Evolutionary conservation across 1,139 yeast species (phyloP).

Genomic region (Spathaspora jeffriesii): DNA sequence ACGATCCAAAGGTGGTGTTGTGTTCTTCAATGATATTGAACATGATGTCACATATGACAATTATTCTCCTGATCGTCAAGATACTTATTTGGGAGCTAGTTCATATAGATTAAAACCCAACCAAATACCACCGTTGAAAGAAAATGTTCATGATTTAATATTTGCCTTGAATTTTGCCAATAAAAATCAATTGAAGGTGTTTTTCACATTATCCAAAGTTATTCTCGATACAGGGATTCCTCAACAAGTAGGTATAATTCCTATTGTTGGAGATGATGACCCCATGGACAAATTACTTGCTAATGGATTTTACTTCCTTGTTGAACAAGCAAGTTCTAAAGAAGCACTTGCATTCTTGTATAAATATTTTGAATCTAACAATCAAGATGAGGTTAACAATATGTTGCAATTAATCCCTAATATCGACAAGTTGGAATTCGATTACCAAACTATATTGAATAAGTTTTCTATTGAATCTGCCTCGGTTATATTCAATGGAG

Average conservation of each 20-base stretch:
- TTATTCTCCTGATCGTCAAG: conserved; percentile 44
- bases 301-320: conserved; percentile 32
- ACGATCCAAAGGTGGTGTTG: conserved; percentile 41
- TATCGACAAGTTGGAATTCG: conserved; percentile 19
- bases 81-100: conserved; percentile 32
- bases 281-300: conserved; percentile 31
- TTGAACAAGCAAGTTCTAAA: conserved; percentile 26
- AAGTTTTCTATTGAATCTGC: conserved; percentile 48
- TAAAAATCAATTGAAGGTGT: conserved; percentile 43
- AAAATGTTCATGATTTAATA: conserved; percentile 76
- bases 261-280: conserved; percentile 39
- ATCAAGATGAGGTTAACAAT: conserved; percentile 24
- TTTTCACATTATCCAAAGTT: conserved; percentile 50
- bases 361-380: conserved; percentile 30
- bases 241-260: conserved; percentile 80
- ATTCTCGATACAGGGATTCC: conserved; percentile 64
- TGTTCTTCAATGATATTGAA: conserved; percentile 80
- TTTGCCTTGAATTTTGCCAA: conserved; percentile 68
- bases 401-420: conserved; percentile 16
- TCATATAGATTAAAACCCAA: conserved; percentile 43
- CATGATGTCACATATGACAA: conserved; percentile 54
- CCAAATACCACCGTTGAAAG: conserved; percentile 67
- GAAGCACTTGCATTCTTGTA: conserved; percentile 46
- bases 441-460: conserved; percentile 22
- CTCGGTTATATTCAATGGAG: conserved; percentile 72